Percentiles rank a stretch among this genome's conserved stretches.
These are phyloP conservation scores for Peronospora farinosa DNA, from an alignment of 352 stramenopile species.

Conservation along the genomic window DNA sequence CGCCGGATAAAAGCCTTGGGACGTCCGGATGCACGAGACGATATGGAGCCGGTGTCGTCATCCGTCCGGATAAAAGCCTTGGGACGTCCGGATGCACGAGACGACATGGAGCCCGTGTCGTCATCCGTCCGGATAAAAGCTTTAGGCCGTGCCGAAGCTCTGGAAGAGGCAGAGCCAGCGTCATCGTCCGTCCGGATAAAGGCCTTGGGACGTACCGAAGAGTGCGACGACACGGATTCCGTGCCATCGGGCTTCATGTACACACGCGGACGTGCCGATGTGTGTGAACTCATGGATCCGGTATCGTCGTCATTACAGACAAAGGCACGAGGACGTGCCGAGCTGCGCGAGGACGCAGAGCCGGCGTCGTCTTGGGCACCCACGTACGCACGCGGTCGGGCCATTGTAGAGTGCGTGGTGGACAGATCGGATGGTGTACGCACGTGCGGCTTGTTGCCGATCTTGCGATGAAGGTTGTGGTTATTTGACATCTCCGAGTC, in stretches of 20 bases:
- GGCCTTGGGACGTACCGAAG: slow-evolving; percentile 19
- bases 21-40: slow-evolving; percentile 17
- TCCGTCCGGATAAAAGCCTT: slow-evolving; percentile 28
- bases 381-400: slow-evolving; percentile 22
- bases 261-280: slow-evolving; percentile 17
- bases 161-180: slow-evolving; percentile 19
- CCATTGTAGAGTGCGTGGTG: slow-evolving; percentile 19
- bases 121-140: slow-evolving; percentile 32
- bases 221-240: slow-evolving; percentile 1
- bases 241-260: slow-evolving; percentile 3
- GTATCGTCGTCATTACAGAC: slow-evolving; percentile 29
- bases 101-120: slow-evolving; percentile 27
- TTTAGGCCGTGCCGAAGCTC: slow-evolving; percentile 19
- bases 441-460: slow-evolving; percentile 65
- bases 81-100: slow-evolving; percentile 17
- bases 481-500: slow-evolving; percentile 80
- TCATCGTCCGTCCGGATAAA: slow-evolving; percentile 33
- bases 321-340: slow-evolving; percentile 26
- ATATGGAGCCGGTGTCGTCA: slow-evolving; percentile 29
- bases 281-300: slow-evolving; percentile 26
- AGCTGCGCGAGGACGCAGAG: slow-evolving; percentile 22
- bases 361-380: slow-evolving; percentile 26
- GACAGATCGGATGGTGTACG: slow-evolving; percentile 37
- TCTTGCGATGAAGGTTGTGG: slow-evolving; percentile 74
- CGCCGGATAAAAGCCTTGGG: slow-evolving; percentile 28